Percentiles rank a stretch among this genome's conserved stretches.
phyloP scores from a whole-genome alignment of 768 basidiomycete species.

The Pleurotus platypus region DNA sequence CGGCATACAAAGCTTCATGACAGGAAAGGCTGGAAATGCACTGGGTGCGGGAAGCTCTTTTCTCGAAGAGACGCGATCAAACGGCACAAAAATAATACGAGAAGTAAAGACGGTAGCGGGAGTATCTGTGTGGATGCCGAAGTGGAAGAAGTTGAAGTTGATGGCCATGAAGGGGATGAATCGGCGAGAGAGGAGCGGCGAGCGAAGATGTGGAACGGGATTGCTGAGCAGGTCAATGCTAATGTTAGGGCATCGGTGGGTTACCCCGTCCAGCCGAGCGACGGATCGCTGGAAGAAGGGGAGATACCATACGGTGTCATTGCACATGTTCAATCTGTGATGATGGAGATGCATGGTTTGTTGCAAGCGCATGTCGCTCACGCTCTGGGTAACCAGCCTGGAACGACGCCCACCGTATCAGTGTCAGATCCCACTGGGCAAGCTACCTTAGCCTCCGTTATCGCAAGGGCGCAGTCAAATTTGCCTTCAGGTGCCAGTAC shows the following conservation, averaged over 20 bases:
- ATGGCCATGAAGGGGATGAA: conserved; percentile 38
- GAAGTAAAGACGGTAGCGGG: conserved; percentile 45
- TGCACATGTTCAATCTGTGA: conserved; percentile 44
- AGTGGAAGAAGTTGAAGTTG: conserved; percentile 56
- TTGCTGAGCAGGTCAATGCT: conserved; percentile 31
- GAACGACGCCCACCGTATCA: conserved; percentile 21
- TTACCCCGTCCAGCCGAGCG: conserved; percentile 17
- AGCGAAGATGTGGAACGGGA: conserved; percentile 62
- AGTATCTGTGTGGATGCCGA: conserved; percentile 54
- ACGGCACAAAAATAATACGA: conserved; percentile 65
- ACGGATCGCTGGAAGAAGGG: conserved; percentile 51
- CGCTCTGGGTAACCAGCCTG: conserved; percentile 41
- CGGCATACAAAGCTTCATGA: conserved; percentile 74
- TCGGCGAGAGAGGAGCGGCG: conserved; percentile 55
- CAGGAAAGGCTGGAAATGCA: conserved; percentile 70
- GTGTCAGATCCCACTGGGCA: conserved; percentile 41
- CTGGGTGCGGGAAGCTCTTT: conserved; percentile 71
- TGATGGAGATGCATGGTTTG: conserved; percentile 51
- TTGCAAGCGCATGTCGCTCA: conserved; percentile 57
- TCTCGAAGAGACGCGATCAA: conserved; percentile 78
- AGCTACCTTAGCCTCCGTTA: conserved; percentile 68
- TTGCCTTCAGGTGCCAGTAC: conserved; percentile 14
- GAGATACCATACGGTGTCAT: conserved; percentile 51
- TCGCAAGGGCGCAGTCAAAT: conserved; percentile 63
- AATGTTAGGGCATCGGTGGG: conserved; percentile 16